Evolutionary conservation across 495 filamentous ascomycete species (phyloP).

Genomic region (Trichoderma gamsii): DNA sequence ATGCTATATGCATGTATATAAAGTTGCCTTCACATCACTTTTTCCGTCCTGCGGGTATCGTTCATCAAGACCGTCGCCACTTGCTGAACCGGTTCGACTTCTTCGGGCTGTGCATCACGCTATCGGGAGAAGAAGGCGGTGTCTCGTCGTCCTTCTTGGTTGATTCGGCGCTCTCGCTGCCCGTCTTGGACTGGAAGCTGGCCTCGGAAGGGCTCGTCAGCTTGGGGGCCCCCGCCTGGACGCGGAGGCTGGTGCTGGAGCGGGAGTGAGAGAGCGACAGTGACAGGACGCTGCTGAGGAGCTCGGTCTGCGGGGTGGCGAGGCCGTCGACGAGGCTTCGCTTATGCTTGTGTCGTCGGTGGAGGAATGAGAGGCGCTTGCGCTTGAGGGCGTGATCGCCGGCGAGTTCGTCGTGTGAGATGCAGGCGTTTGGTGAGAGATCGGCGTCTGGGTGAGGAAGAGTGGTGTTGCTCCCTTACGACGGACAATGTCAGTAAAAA

Average conservation of each 20-base stretch:
- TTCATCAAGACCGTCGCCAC: background rate
- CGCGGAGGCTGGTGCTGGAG: conserved; percentile 10
- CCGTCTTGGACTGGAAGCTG: background rate
- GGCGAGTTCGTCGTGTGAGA: conserved; percentile 29
- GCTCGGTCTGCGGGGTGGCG: conserved; percentile 12
- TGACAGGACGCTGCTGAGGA: conserved; percentile 1
- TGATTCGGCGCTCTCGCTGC: conserved; percentile 3
- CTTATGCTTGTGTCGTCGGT: conserved; percentile 19
- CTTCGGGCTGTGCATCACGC: background rate
- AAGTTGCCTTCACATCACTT: background rate
- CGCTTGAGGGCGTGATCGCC: conserved; percentile 22
- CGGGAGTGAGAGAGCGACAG: background rate
- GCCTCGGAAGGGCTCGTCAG: background rate
- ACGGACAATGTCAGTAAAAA: background rate
- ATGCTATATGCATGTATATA: background rate
- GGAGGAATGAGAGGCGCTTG: conserved; percentile 25
- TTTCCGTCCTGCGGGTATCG: background rate
- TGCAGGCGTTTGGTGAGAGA: conserved; percentile 28
- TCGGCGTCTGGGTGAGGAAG: conserved; percentile 35
- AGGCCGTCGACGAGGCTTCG: conserved; percentile 20
- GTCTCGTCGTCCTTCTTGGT: conserved; percentile 6
- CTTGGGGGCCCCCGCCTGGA: background rate
- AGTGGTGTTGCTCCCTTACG: conserved; percentile 29
- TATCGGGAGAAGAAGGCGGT: conserved; percentile 5
- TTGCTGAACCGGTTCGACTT: background rate